Percentiles rank a stretch among this genome's conserved stretches.
Conservation (phyloP, 192 early-diverging fungal genomes). For the Linnemannia exigua region DNA sequence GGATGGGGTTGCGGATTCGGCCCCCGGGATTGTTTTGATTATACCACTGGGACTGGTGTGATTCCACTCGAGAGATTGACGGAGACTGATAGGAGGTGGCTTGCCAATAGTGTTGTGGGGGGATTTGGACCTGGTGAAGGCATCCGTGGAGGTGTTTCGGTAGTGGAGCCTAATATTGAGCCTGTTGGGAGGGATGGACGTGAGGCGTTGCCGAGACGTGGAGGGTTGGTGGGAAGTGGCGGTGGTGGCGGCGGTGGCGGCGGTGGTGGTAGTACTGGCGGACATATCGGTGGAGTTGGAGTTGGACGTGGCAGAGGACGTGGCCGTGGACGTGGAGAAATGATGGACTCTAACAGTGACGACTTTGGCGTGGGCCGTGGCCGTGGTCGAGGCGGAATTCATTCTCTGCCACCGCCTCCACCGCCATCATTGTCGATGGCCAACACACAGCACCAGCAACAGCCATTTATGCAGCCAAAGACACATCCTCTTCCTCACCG, state of each 20-base stretch:
- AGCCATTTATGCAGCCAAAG: not conserved
- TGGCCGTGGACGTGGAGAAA: constrained; percentile 13
- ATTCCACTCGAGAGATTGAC: constrained; percentile 59
- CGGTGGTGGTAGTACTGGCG: not conserved
- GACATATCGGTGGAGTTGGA: not conserved
- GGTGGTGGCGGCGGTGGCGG: constrained; percentile 10
- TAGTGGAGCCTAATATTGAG: constrained; percentile 60
- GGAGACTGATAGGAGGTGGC: constrained; percentile 59
- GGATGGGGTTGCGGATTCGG: constrained; percentile 63
- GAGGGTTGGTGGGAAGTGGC: constrained; percentile 2
- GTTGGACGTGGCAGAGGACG: constrained; percentile 24
- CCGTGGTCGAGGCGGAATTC: constrained; percentile 16
- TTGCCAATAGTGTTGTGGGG: constrained; percentile 49
- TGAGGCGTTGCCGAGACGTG: constrained; percentile 38
- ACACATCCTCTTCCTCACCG: constrained; percentile 34
- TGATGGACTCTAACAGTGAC: constrained; percentile 9
- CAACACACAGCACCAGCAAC: not conserved
- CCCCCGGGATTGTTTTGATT: constrained; percentile 61
- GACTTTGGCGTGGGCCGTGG: not conserved
- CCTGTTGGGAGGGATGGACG: constrained; percentile 33
- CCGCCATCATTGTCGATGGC: not conserved
- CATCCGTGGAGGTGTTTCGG: constrained; percentile 55
- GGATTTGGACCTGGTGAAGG: constrained; percentile 51
- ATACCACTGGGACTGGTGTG: constrained; percentile 43
- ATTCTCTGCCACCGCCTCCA: not conserved